Base-by-base conservation (phyloP, 2,329 filamentous ascomycete genomes). In the Tolypocladium tundrense region DNA sequence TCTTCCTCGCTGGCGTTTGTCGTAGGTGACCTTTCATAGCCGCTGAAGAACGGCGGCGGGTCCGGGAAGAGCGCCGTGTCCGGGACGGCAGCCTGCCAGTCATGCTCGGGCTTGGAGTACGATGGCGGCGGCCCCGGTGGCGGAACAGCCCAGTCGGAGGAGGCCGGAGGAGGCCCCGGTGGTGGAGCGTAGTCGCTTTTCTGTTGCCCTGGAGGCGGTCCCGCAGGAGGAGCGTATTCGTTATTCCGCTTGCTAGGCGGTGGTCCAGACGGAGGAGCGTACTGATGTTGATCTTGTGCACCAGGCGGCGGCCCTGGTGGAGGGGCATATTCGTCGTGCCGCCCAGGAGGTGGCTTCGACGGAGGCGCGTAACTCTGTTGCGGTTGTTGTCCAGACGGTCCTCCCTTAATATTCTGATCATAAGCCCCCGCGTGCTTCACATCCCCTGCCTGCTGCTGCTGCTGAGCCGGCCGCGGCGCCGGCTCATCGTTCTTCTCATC, bases 21-120 rank as follows among this genome's bases (percentile, higher is more conserved):
- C 2, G 86, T 80, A 0, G 85, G 83, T 14, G 87, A 90, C 39
- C 70, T 73, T 60, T 88, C 83, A 65, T 84, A 84, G 54, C 82
- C 82, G 57, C 73, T 73, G 70, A 84, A 85, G 67, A 90, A 79
- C 37, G 81, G 80, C 0, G 88, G 88, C 1, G 88, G 88, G 0
- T 88, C 88, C 1, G 88, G 88, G 50, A 91, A 82, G 11, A 88
- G 78, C 1, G 87, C 78, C 1, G 84, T 90, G 69, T 91, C 88
- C 0, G 88, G 87, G 1, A 91, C 86, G 3, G 85, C 81, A 8
- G 80, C 67, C 63, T 85, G 78, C 88, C 88, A 91, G 71, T 88
- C 84, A 68, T 91, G 87, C 63, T 84, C 69, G 5, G 63, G 60
- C 53, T 66, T 64, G 41, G 64, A 59, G 52, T 58, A 59, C 21